Percentiles rank a stretch among this genome's conserved stretches.
phyloP scores from a whole-genome alignment of 106 monocot genomes.

The Acanthochlamys bracteata region DNA sequence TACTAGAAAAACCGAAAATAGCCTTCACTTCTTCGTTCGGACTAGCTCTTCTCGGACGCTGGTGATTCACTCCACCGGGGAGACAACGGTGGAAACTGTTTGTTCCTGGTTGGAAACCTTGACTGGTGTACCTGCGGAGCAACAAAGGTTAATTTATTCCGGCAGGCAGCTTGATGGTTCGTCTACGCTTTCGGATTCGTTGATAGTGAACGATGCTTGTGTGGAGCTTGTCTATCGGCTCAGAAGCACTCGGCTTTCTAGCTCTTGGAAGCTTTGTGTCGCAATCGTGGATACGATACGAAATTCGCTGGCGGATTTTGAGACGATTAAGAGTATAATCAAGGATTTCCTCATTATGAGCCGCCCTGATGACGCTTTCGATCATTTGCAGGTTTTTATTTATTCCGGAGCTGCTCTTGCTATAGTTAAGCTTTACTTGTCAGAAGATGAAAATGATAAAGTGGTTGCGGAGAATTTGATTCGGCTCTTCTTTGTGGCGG shows the following conservation, averaged over 20 bases:
- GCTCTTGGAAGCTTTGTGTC: too few relatives aligned
- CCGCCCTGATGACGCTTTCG: not conserved
- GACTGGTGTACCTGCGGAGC: constrained; percentile 14
- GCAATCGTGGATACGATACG: too few relatives aligned
- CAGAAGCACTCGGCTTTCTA: too few relatives aligned
- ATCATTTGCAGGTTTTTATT: constrained; percentile 42
- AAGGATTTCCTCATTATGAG: constrained; percentile 36
- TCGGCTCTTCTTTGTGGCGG: constrained; percentile 20
- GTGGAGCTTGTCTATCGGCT: constrained; percentile 29
- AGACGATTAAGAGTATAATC: constrained; percentile 18
- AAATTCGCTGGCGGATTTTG: too few relatives aligned
- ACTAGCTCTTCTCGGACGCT: constrained; percentile 16
- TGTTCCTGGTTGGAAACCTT: constrained; percentile 4
- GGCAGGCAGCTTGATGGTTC: constrained; percentile 46
- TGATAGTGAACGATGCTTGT: constrained; percentile 29
- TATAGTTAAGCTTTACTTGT: constrained; percentile 53
- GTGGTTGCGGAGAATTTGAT: constrained; percentile 25
- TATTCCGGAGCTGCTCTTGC: constrained; percentile 33
- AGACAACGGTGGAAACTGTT: constrained; percentile 33
- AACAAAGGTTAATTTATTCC: constrained; percentile 44
- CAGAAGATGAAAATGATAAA: not conserved
- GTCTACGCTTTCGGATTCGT: constrained; percentile 25
- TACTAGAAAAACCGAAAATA: not conserved
- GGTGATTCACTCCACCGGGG: constrained; percentile 35
- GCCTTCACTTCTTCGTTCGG: constrained; percentile 71